Evolutionary conservation across 805 yeast species (phyloP), one percentile per base, ranked within the genome.

Genomic region (Ogataea pignaliae): DNA sequence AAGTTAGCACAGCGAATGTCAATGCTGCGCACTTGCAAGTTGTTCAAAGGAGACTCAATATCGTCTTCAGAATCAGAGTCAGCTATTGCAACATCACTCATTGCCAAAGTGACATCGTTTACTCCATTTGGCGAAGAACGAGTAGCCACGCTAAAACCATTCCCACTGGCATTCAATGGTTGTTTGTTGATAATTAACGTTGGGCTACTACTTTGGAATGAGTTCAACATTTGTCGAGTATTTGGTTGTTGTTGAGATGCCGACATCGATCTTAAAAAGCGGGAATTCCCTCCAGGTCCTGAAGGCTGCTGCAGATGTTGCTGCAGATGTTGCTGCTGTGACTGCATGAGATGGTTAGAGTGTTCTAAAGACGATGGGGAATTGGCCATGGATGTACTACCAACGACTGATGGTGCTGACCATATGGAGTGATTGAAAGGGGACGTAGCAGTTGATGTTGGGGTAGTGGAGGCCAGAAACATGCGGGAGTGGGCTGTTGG

Each of bases 381-480:
- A 13, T 39, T 41, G 4, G 46, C 18, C 10, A 39, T 37, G 6
- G 33, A 30, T 21, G 26, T 21, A 30, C 14, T 9, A n/a, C 33
- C 14, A 3, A 31, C 32, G 9, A 31, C 32, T 1, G 53, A 36
- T 11, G 54, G 41, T 10, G 41, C 42, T 5, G 53, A 49, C 60
- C 60, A 56, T 15, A 56, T 56, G 9, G 59, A 53, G 35, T 47
- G 52, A 15, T 52, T 54, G 41, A 55, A 53, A 4, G 61, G 60
- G 11, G 63, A 57, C 3, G 58, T 49, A 5, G 59, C 52, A 13
- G 47, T 41, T 30, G 41, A 37, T n/a, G 51, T 39, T 16, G 52
- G 53, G 2, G 52, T 46, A 12, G 47, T 42, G 1, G 52, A 43
- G 31, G 54, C 44, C 29, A 43, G 34, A 16, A 41, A 45, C 14